These are phyloP conservation scores for Backusella circina DNA, from an alignment of 192 early-diverging fungal species.

Conservation along the genomic window DNA sequence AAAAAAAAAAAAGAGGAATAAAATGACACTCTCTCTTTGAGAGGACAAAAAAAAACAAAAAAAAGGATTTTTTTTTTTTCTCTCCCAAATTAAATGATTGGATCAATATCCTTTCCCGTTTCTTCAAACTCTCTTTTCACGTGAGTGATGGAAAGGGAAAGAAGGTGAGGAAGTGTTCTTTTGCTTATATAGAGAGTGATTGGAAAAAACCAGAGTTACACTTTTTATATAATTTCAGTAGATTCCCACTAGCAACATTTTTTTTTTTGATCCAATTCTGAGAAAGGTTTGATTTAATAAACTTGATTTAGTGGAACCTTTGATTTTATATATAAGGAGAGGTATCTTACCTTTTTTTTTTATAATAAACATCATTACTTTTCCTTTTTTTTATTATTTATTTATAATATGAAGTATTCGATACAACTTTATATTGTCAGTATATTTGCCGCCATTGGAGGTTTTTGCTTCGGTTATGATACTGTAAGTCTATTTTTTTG, in stretches of 20 bases:
- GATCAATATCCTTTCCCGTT: not conserved
- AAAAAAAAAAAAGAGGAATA: not conserved
- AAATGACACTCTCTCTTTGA: not conserved
- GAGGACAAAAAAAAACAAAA: not conserved
- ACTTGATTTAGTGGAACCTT: not conserved
- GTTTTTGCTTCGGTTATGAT: conserved; percentile 70
- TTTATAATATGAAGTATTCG: not conserved
- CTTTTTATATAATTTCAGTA: not conserved
- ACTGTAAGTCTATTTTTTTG: conserved; percentile 12
- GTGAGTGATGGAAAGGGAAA: not conserved
- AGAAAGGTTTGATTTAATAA: not conserved
- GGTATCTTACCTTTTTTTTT: not conserved
- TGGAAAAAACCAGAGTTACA: not conserved
- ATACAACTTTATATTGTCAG: conserved; percentile 23
- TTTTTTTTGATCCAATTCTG: not conserved
- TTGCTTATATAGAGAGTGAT: not conserved
- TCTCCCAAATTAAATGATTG: not conserved
- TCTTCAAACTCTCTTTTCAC: not conserved
- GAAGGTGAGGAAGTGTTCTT: not conserved
- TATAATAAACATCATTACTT: not conserved
- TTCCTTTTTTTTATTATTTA: not conserved
- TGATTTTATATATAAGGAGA: not conserved
- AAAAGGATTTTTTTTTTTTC: too few relatives aligned
- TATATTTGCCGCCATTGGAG: conserved; percentile 53
- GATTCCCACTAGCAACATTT: not conserved